These are phyloP conservation scores for Phyllosticta paracitricarpa DNA, from an alignment of 2,329 filamentous ascomycete species.

Conservation along the genomic window DNA sequence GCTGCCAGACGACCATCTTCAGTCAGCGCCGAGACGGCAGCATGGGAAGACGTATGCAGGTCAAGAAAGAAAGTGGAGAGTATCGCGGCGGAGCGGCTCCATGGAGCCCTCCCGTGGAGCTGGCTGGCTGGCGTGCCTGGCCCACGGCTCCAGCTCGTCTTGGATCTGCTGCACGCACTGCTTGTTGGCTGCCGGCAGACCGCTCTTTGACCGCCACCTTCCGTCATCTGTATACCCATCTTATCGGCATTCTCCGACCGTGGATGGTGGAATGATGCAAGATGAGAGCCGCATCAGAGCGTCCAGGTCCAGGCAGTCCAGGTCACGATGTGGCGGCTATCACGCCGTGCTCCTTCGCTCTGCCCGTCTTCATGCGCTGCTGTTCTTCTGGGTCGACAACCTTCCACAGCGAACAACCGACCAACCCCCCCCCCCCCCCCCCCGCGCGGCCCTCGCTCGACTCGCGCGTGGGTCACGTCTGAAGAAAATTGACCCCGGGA, in stretches of 20 bases:
- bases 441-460: not conserved
- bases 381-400: not conserved
- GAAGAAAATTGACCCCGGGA: not conserved
- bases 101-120: too few relatives aligned
- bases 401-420: too few relatives aligned
- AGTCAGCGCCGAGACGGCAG: not conserved
- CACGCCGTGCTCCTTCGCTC: not conserved
- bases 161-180: not conserved
- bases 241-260: not conserved
- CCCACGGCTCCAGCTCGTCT: not conserved
- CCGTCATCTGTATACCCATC: not conserved
- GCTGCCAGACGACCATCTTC: not conserved
- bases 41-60: not conserved
- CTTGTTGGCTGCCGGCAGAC: not conserved
- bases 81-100: too few relatives aligned
- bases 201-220: not conserved
- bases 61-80: not conserved
- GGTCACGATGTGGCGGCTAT: not conserved
- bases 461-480: not conserved
- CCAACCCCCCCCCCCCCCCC: too few relatives aligned
- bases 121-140: too few relatives aligned
- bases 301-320: not conserved
- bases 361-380: not conserved
- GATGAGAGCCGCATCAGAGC: not conserved
- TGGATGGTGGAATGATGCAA: not conserved